Evolutionary conservation across 768 basidiomycete species (phyloP).

Genomic region (Leccinum subgranulosum): DNA sequence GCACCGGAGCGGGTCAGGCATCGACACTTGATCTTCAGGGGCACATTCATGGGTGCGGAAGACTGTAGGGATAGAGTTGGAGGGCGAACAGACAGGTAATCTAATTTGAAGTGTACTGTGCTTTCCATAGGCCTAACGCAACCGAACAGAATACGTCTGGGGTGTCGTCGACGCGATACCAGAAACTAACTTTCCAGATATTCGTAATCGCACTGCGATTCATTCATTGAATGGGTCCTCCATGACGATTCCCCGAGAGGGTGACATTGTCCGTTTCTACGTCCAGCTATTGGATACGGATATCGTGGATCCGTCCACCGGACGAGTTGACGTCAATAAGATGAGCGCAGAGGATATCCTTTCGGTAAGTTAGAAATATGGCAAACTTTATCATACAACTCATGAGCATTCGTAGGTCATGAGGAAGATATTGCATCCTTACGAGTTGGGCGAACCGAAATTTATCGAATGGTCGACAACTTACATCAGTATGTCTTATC

Average conservation of each 20-base stretch:
- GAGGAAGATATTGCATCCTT: constrained; percentile 55
- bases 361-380: constrained; percentile 35
- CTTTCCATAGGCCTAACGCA: not conserved
- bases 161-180: constrained; percentile 74
- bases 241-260: constrained; percentile 74
- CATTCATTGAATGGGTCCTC: constrained; percentile 68
- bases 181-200: constrained; percentile 76
- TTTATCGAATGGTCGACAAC: constrained; percentile 70
- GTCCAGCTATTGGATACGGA: constrained; percentile 58
- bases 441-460: constrained; percentile 44
- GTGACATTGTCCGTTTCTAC: constrained; percentile 66
- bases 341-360: constrained; percentile 51
- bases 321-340: constrained; percentile 52
- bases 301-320: constrained; percentile 41
- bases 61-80: constrained; percentile 41
- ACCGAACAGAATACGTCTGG: constrained; percentile 67
- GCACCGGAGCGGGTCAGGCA: not conserved
- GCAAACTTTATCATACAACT: not conserved
- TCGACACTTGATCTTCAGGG: constrained; percentile 19
- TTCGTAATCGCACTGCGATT: constrained; percentile 60
- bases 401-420: constrained; percentile 41
- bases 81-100: constrained; percentile 48
- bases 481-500: constrained; percentile 52
- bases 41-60: constrained; percentile 50
- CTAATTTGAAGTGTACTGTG: not conserved